Base-by-base conservation (phyloP, 306 rosid species). In the Mucuna pruriens region DNA sequence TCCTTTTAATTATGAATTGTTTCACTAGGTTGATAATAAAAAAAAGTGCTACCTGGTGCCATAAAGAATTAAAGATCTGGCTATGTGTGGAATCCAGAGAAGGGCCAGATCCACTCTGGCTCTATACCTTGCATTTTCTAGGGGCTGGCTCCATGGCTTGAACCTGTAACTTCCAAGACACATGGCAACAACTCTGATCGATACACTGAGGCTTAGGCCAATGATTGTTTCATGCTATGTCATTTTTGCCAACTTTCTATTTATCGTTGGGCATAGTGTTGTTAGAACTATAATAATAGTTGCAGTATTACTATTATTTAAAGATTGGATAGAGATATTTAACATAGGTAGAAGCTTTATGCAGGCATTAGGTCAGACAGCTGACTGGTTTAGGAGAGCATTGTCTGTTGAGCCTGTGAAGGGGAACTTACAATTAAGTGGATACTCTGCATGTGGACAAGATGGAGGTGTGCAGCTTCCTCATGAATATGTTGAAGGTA, bases 381-480 rank as follows among this genome's bases (percentile, higher is more conserved):
- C 97, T 61, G 94, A 90, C 87, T 96, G 99, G 99, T 96, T 96
- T 89, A 85, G 87, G 86, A 86, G 91, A 81, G 97, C 97, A 57
- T 86, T 96, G 80, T 92, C 97, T 75, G 98, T 96, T 57, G 99
- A 96, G 78, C 99, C 97, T 40, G 99, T 96, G 69, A 96, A 92
- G 81, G 97, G 98, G 79, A 96, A 90, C 84, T 87, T 96, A 88
- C 88, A 91, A 76, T 87, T 96, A 85, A 96, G 98, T 83, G 99
- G 99, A 54, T 96, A 96, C 85, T 96, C 99, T 44, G 99, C 99
- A 36, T 96, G 99, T 16, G 99, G 99, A 33, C 99, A 96, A 87
- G 99, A 96, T 83, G 99, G 99, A 76, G 99, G 99, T 3, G 99
- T 96, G 82, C 98, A 93, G 85, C 90, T 96, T 79, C 98, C 99